Conservation (phyloP, 78 protist species). For the Dictyostelium brefeldianum region DNA sequence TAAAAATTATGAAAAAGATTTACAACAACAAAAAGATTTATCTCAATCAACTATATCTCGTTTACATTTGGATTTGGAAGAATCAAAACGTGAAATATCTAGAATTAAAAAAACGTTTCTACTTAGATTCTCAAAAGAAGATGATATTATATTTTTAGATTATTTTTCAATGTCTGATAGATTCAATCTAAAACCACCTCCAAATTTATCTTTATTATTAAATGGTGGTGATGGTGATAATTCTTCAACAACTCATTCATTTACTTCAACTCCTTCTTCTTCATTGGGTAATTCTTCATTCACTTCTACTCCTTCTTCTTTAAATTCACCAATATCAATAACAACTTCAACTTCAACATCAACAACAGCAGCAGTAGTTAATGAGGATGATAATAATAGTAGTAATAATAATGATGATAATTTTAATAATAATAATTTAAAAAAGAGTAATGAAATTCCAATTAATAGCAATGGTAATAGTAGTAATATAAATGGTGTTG, state of each 20-base stretch:
- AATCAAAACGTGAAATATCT: constrained; percentile 22
- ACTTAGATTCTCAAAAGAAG: constrained; percentile 66
- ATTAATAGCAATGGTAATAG: not conserved
- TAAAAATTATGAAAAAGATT: constrained; percentile 30
- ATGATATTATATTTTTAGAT: constrained; percentile 59
- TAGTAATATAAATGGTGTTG: too few species aligned
- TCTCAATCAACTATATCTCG: not conserved
- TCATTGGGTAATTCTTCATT: not conserved
- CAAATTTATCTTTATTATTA: constrained; percentile 6
- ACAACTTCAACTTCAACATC: not conserved
- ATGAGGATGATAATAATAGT: not conserved
- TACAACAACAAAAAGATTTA: constrained; percentile 53
- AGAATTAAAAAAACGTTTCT: constrained; percentile 62
- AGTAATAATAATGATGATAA: not conserved
- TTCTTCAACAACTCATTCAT: not conserved
- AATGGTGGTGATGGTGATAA: not conserved
- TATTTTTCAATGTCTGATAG: constrained; percentile 37
- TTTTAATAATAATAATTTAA: not conserved
- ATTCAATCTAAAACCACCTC: not conserved
- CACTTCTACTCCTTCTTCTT: not conserved
- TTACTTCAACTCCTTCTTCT: not conserved
- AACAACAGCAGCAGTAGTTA: not conserved
- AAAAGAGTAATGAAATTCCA: constrained; percentile 5
- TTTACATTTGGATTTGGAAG: constrained; percentile 61
- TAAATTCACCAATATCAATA: not conserved